phyloP scores from a whole-genome alignment of 768 basidiomycete genomes.

The Rhizopogon roseolus region DNA sequence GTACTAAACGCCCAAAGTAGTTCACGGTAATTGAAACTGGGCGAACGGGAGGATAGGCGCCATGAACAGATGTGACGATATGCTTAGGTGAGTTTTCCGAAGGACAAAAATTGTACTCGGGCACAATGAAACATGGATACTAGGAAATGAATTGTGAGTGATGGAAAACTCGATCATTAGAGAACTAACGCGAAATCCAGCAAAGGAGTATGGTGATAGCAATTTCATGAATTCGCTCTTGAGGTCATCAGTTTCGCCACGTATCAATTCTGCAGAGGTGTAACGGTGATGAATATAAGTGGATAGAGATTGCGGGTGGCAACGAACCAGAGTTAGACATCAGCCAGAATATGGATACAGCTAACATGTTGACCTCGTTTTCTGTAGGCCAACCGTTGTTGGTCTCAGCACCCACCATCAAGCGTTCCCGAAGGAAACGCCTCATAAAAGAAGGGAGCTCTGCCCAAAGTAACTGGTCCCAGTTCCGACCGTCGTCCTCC shows the following conservation, averaged over 20 bases:
- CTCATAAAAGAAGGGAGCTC: constrained; percentile 37
- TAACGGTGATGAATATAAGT: neutral
- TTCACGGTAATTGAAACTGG: constrained; percentile 24
- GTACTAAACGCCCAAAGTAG: constrained; percentile 39
- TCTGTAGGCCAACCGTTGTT: constrained; percentile 48
- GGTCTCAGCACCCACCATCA: constrained; percentile 32
- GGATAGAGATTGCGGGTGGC: neutral
- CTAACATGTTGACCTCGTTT: constrained; percentile 41
- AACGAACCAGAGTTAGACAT: constrained; percentile 32
- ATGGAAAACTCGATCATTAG: neutral
- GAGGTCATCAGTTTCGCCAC: constrained; percentile 27
- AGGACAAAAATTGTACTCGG: constrained; percentile 29
- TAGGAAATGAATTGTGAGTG: constrained; percentile 10
- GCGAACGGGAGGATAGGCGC: constrained; percentile 24
- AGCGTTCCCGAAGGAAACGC: constrained; percentile 32
- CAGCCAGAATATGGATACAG: constrained; percentile 44
- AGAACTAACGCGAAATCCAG: constrained; percentile 43
- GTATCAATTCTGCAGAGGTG: constrained; percentile 25
- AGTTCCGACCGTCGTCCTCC: constrained; percentile 48
- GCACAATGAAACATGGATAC: constrained; percentile 35
- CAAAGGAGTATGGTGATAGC: constrained; percentile 43
- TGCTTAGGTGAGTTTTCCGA: constrained; percentile 8
- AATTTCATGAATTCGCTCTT: constrained; percentile 30
- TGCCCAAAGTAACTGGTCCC: constrained; percentile 41
- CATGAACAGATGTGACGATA: constrained; percentile 16